phyloP scores from a whole-genome alignment of 805 yeast genomes.

The Candida ortonii region DNA sequence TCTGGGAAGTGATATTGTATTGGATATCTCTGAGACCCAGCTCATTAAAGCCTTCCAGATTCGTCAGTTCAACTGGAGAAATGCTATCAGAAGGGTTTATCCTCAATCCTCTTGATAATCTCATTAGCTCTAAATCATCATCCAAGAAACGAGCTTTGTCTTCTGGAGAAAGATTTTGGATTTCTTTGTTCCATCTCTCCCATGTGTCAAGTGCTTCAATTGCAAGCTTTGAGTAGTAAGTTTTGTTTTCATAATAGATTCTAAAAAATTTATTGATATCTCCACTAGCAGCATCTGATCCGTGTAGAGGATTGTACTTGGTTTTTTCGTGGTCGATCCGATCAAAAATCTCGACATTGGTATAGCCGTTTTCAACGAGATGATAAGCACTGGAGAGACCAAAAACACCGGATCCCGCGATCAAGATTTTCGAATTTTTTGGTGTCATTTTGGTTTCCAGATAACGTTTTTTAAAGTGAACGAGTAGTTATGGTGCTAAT shows the following conservation, averaged over 20 bases:
- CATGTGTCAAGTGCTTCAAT: constrained; percentile 15
- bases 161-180: constrained; percentile 14
- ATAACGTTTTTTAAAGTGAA: too few relatives aligned
- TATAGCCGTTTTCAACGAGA: constrained; percentile 18
- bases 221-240: constrained; percentile 20
- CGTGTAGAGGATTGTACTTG: constrained; percentile 18
- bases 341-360: constrained; percentile 20
- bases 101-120: constrained; percentile 14
- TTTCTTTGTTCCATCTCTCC: constrained; percentile 20
- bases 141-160: constrained; percentile 18
- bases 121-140: constrained; percentile 14
- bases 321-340: constrained; percentile 12
- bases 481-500: too few relatives aligned
- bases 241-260: constrained; percentile 18
- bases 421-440: constrained; percentile 21
- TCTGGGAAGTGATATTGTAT: constrained; percentile 15
- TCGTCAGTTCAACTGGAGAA: constrained; percentile 11
- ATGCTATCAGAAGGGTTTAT: neutral
- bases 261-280: constrained; percentile 24
- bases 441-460: constrained; percentile 1
- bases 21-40: constrained; percentile 20
- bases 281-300: constrained; percentile 24
- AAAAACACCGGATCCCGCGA: constrained; percentile 51
- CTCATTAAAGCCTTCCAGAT: constrained; percentile 16
- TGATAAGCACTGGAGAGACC: constrained; percentile 44